These are phyloP conservation scores for Aristolochia contorta DNA, from an alignment of 164 flowering plant species.

Conservation along the genomic window DNA sequence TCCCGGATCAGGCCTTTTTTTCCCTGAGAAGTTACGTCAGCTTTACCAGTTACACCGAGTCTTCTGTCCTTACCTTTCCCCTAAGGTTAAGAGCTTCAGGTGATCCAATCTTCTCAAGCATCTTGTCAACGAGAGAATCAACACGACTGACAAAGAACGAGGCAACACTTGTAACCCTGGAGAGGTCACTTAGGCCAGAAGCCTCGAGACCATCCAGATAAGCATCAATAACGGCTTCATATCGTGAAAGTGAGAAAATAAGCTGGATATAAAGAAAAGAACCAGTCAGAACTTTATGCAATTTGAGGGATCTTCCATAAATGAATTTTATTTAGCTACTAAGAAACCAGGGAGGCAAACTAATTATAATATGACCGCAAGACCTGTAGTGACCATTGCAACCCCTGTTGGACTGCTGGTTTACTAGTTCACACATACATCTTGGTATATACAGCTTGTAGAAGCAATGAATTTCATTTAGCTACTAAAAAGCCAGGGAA, in stretches of 20 bases:
- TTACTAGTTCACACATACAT: too few species aligned
- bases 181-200: conserved; percentile 80
- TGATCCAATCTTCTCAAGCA: conserved; percentile 89
- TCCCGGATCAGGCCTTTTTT: background rate
- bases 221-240: conserved; percentile 97
- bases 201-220: conserved; percentile 98
- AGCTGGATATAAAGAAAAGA: conserved; percentile 42
- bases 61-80: conserved; percentile 58
- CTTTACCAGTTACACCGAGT: too few species aligned
- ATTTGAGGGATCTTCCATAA: background rate
- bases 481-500: too few species aligned
- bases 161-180: conserved; percentile 96
- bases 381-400: too few species aligned
- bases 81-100: conserved; percentile 94
- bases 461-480: too few species aligned
- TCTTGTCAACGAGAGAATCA: conserved; percentile 84
- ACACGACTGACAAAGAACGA: conserved; percentile 99
- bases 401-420: too few species aligned
- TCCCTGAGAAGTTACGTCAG: background rate
- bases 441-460: too few species aligned
- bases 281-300: background rate
- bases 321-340: too few species aligned
- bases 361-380: too few species aligned
- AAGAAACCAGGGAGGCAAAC: too few species aligned
- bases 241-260: conserved; percentile 87